These are phyloP conservation scores for Tulasnella sp. DNA, from an alignment of 768 basidiomycete species.

Conservation along the genomic window DNA sequence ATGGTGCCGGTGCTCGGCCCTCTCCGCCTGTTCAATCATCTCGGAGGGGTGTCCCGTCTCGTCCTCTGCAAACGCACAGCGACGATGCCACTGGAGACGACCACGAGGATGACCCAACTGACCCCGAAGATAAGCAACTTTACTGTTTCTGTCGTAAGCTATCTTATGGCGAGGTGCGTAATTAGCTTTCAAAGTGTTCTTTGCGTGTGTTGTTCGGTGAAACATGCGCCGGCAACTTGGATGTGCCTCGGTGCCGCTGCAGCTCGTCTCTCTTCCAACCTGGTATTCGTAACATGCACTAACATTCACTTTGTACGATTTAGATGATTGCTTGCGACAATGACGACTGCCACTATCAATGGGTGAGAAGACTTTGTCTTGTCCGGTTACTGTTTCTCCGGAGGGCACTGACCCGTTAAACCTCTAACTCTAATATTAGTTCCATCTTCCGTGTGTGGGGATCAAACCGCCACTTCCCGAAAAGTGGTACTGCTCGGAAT, in stretches of 20 bases:
- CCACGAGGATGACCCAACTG: constrained; percentile 29
- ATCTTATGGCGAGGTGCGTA: constrained; percentile 43
- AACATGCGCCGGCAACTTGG: not conserved
- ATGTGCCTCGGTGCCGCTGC: not conserved
- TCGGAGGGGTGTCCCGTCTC: constrained; percentile 25
- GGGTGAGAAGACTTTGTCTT: constrained; percentile 35
- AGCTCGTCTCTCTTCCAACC: not conserved
- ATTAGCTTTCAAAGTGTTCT: not conserved
- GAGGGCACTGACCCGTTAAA: not conserved
- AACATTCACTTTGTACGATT: constrained; percentile 35
- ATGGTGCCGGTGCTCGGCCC: constrained; percentile 24
- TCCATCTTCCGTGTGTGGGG: constrained; percentile 51
- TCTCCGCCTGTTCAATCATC: constrained; percentile 23
- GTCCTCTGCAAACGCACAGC: constrained; percentile 31
- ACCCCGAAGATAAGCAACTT: constrained; percentile 43
- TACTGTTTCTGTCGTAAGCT: constrained; percentile 55
- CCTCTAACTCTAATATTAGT: constrained; percentile 28
- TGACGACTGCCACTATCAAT: constrained; percentile 54
- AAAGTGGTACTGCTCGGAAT: constrained; percentile 49
- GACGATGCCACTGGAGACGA: constrained; percentile 26
- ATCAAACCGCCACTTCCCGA: constrained; percentile 46
- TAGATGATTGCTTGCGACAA: constrained; percentile 72
- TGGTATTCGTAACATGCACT: constrained; percentile 24
- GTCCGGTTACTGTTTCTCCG: not conserved
- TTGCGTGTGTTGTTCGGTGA: not conserved